Evolutionary conservation across 2,329 filamentous ascomycete species (phyloP), one percentile per base, ranked within the genome.

Genomic region (Scorias spongiosa): DNA sequence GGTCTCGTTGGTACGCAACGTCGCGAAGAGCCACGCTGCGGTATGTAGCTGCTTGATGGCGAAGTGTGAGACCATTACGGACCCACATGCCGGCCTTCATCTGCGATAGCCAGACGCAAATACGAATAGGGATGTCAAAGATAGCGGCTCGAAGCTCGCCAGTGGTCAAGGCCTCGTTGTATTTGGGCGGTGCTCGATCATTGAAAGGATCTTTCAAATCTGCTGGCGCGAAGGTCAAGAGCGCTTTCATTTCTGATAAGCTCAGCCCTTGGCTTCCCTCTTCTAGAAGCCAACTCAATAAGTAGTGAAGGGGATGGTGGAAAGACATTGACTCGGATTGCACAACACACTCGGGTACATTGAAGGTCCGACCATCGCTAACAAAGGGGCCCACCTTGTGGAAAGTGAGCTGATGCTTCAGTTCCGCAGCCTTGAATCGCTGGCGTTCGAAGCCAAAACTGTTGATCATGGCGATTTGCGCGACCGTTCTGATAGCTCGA

Each of bases 51-150:
- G 93, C 91, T 63, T 98, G 91, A 60, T 98, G 91, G 34, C 89
- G 79, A 42, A 98, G 74, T 55, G 89, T 96, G 57, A 98, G 86
- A 2, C 91, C 91, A 58, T 98, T 98, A 44, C 91, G 80, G 49
- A 98, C 89, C 91, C 93, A 98, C 80, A 96, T 93, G 42, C 87
- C 85, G 14, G 89, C 87, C 62, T 93, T 94, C 78, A 98, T 96
- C 66, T 98, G 93, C 5, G 91, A 84, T 29, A 98, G 70, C 91
- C 91, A 98, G 15, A 86, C 87, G 59, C 87, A 95, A 1, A 96
- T 88, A 42, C 93, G 76, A 3, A 98, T 70, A 1, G 93, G 89
- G 55, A 85, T 94, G 61, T 98, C 91, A 56, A 98, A 94, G 42
- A 87, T 77, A 10, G 49, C 53, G 41, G 49, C 49, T 11, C 59